phyloP scores from a whole-genome alignment of 2,329 filamentous ascomycete species.

The Alternaria consortialis region DNA sequence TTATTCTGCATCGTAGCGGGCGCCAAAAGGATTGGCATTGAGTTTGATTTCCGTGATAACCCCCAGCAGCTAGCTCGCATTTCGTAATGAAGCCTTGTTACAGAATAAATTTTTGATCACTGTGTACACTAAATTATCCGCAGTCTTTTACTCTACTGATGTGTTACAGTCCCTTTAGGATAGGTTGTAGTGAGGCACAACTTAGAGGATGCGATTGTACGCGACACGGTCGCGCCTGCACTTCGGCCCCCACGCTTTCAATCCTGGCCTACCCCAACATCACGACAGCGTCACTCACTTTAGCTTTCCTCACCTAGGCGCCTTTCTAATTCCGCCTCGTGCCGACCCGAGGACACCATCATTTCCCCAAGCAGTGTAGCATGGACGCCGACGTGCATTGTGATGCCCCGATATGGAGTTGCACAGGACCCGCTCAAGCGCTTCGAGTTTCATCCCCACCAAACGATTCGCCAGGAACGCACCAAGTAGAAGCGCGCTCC shows the following conservation, averaged over 20 bases:
- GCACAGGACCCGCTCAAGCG: slow-evolving; percentile 22
- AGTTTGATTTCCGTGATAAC: slow-evolving; percentile 32
- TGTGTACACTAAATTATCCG: not conserved
- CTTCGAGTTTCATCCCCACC: slow-evolving; percentile 34
- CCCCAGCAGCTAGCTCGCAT: slow-evolving; percentile 11
- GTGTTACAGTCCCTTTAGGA: not conserved
- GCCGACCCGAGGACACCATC: not conserved
- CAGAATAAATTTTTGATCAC: not conserved
- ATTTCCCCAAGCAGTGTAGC: not conserved
- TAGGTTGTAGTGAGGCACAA: not conserved
- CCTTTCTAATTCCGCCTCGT: slow-evolving; percentile 1
- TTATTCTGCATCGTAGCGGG: slow-evolving; percentile 31
- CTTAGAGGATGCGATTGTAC: not conserved
- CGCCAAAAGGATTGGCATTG: slow-evolving; percentile 24
- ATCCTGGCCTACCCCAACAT: not conserved
- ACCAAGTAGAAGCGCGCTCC: slow-evolving; percentile 32
- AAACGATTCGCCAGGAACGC: slow-evolving; percentile 36
- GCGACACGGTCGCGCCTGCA: not conserved
- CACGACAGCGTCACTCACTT: not conserved
- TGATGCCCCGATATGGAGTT: slow-evolving; percentile 6
- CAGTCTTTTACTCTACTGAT: not conserved
- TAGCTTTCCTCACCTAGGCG: not conserved
- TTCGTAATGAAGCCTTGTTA: slow-evolving; percentile 3
- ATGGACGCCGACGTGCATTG: not conserved
- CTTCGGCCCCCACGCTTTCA: not conserved